Base-by-base conservation (phyloP, 768 basidiomycete species). In the Amanita fuliginea region DNA sequence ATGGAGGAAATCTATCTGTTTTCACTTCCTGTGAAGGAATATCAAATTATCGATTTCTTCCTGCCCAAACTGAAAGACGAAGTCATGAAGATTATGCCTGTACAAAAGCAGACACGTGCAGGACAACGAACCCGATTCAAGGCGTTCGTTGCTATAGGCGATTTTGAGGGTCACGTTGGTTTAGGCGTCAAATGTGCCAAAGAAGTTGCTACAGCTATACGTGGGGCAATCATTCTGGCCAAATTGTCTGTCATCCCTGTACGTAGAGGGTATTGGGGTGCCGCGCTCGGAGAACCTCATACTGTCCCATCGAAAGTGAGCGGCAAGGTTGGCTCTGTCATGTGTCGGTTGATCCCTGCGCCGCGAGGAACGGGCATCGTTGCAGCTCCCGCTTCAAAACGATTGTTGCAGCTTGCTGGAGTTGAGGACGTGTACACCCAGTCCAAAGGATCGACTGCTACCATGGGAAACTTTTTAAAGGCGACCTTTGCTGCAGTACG, bases 1-100 rank as follows among this genome's bases (percentile, higher is more conserved):
- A 94, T 99, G 81, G 96, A 99, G 67, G 96, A 99, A 67, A 97
- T 98, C 71, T 99, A 98, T 74, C 93, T 99, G 64, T 99, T 98
- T 83, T 99, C 96, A 22, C 86, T 99, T 56, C 94, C 95, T 53
- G 88, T 99, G 71, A 99, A 98, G 74, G 96, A 99, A 73, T 98
- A 73, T 78, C 96, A 99, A 72, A 96, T 99, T 70, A 86, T 99
- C 77, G 96, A 99, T 76, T 83, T 86, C 68, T 97, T 99, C 90
- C 81, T 98, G 42, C 96, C 96, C 60, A 89, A 90, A 67, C 87
- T 99, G 73, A 99, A 99, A 80, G 96, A 94, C 60, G 93, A 96
- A 68, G 96, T 99, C 57, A 99, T 99, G 96, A 95, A 94, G 70
- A 98, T 99, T 67, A 93, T 93, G 85, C 96, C 96, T 58, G 96